A percentile compares a stretch with the other conserved stretches of the same genome.
These are phyloP conservation scores for Gyrodon lividus DNA, from an alignment of 768 basidiomycete species.

Conservation along the genomic window DNA sequence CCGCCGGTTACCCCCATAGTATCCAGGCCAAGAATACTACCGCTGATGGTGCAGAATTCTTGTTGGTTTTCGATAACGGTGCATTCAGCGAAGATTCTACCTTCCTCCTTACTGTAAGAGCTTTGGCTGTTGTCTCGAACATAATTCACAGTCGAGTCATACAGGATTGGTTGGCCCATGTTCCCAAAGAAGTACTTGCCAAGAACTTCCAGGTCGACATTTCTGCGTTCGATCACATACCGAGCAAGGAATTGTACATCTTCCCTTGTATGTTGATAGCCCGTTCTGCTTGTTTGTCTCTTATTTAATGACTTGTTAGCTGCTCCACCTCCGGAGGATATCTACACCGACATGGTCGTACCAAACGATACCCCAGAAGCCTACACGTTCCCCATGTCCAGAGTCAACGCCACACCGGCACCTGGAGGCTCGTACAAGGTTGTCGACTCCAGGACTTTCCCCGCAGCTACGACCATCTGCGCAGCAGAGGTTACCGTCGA, in stretches of 20 bases:
- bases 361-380: constrained; percentile 52
- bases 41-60: constrained; percentile 50
- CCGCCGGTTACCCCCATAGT: constrained; percentile 54
- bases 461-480: constrained; percentile 50
- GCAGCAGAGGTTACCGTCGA: constrained; percentile 59
- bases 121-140: not conserved
- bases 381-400: constrained; percentile 54
- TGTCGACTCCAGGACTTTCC: constrained; percentile 55
- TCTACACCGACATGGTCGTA: constrained; percentile 42
- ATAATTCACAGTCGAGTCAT: not conserved
- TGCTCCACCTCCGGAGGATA: constrained; percentile 41
- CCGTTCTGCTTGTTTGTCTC: not conserved
- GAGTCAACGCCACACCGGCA: constrained; percentile 40
- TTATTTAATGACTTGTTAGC: constrained; percentile 26
- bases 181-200: constrained; percentile 55
- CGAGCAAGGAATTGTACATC: constrained; percentile 54
- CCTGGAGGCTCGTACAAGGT: constrained; percentile 61
- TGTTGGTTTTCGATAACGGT: constrained; percentile 44
- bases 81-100: constrained; percentile 57
- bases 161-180: constrained; percentile 68
- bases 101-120: constrained; percentile 40
- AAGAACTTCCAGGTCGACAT: constrained; percentile 58
- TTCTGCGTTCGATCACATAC: constrained; percentile 54
- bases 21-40: constrained; percentile 51
- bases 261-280: constrained; percentile 37